These are phyloP conservation scores for Blastocystis sp. DNA, from an alignment of 352 stramenopile genomes.

Conservation along the genomic window DNA sequence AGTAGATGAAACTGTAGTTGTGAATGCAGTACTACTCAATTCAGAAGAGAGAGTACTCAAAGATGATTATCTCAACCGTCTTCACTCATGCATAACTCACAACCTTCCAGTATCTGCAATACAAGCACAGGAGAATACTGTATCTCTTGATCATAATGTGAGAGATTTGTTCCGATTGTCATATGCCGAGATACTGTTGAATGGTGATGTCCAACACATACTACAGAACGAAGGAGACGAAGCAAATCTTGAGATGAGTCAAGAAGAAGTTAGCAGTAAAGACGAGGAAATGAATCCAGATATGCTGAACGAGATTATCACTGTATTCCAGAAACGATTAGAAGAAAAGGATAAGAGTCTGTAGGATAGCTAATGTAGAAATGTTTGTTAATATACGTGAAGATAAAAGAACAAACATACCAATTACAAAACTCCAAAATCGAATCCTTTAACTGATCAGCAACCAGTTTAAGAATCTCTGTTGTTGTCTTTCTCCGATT, in stretches of 20 bases:
- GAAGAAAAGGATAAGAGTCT: background rate
- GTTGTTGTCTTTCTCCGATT: constrained; percentile 72
- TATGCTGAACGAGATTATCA: background rate
- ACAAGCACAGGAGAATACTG: background rate
- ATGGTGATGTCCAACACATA: background rate
- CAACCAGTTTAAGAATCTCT: constrained; percentile 75
- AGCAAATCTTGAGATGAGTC: background rate
- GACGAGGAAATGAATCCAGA: background rate
- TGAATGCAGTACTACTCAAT: background rate
- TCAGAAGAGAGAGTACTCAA: background rate
- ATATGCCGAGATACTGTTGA: background rate
- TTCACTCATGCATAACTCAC: background rate
- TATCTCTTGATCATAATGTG: background rate
- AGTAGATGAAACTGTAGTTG: background rate
- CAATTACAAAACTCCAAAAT: constrained; percentile 11
- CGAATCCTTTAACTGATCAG: constrained; percentile 68
- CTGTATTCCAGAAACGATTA: background rate
- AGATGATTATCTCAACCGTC: background rate
- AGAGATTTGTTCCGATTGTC: background rate
- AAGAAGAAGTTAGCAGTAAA: background rate
- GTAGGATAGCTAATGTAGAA: background rate
- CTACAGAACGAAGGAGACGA: background rate
- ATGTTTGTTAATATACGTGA: background rate
- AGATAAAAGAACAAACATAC: background rate
- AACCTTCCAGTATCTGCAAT: background rate